Percentiles rank a stretch among this genome's conserved stretches.
phyloP scores from a whole-genome alignment of 1,284 basidiomycete species.

The Ceratobasidium sp. region DNA sequence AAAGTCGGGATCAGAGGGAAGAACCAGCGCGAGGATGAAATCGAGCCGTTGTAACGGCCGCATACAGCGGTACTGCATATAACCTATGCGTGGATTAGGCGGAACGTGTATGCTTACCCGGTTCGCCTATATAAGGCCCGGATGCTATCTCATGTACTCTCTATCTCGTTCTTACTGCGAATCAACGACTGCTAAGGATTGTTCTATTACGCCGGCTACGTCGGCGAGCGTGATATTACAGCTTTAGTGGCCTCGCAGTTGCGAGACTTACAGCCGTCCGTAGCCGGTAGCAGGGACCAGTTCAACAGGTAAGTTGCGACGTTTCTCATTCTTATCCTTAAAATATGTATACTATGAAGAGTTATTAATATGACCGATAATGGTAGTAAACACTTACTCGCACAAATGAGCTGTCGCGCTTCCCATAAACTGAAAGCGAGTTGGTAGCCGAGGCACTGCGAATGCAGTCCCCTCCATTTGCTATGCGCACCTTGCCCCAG shows the following conservation, averaged over 20 bases:
- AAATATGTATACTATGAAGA: not conserved
- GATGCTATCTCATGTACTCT: no score
- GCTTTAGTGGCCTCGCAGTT: no score
- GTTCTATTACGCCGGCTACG: no score
- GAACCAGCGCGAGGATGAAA: not conserved
- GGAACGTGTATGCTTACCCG: no score
- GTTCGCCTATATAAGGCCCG: no score
- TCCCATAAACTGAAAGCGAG: not conserved
- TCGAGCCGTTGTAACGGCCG: not conserved
- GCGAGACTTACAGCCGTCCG: no score
- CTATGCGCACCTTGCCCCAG: conserved; percentile 19
- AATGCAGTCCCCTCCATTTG: not conserved
- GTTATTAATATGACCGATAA: not conserved
- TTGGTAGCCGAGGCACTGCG: not conserved
- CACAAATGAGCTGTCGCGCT: not conserved
- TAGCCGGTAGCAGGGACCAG: not conserved
- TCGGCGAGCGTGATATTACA: no score
- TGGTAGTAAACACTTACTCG: conserved; percentile 15
- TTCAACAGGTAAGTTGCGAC: not conserved
- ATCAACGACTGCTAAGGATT: no score
- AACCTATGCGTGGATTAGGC: no score
- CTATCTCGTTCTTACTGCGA: no score
- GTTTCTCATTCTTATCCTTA: conserved; percentile 6
- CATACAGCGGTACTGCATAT: no score
- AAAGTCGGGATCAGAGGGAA: not conserved